Percentiles rank a stretch among this genome's conserved stretches.
Evolutionary conservation across 148 eudicot genomes (phyloP).

Genomic region (Chenopodium formosanum): DNA sequence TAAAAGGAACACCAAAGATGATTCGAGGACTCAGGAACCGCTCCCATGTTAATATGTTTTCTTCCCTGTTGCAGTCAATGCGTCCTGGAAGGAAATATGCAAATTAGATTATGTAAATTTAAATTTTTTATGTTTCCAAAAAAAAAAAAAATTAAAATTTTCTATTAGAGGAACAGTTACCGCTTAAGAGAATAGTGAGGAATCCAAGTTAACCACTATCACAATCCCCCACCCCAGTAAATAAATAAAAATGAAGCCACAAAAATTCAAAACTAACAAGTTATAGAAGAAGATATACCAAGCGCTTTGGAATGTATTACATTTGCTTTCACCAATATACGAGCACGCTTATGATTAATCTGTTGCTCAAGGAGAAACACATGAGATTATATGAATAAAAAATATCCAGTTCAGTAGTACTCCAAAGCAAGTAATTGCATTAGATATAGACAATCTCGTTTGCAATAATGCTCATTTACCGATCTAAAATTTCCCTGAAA

Average conservation of each 20-base stretch:
- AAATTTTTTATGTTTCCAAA: too few relatives aligned
- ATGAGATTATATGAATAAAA: background rate
- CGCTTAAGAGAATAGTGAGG: background rate
- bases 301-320: slow-evolving; percentile 53
- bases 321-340: slow-evolving; percentile 70
- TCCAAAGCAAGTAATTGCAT: too few relatives aligned
- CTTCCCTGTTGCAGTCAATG: slow-evolving; percentile 72
- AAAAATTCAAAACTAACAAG: background rate
- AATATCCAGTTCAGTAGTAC: background rate
- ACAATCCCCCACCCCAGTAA: background rate
- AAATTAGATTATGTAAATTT: background rate
- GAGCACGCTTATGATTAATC: slow-evolving; percentile 97
- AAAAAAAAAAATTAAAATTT: too few relatives aligned
- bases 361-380: slow-evolving; percentile 22
- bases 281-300: slow-evolving; percentile 37
- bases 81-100: slow-evolving; percentile 46
- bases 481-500: background rate
- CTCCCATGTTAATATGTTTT: slow-evolving; percentile 71
- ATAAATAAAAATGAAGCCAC: background rate
- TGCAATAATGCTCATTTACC: background rate
- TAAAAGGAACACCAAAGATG: slow-evolving; percentile 67
- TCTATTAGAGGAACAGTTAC: background rate
- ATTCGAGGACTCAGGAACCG: slow-evolving; percentile 76
- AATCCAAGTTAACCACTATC: background rate
- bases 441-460: background rate